Conservation (phyloP, 2,329 filamentous ascomycete species). For the Xylariales sp. region DNA sequence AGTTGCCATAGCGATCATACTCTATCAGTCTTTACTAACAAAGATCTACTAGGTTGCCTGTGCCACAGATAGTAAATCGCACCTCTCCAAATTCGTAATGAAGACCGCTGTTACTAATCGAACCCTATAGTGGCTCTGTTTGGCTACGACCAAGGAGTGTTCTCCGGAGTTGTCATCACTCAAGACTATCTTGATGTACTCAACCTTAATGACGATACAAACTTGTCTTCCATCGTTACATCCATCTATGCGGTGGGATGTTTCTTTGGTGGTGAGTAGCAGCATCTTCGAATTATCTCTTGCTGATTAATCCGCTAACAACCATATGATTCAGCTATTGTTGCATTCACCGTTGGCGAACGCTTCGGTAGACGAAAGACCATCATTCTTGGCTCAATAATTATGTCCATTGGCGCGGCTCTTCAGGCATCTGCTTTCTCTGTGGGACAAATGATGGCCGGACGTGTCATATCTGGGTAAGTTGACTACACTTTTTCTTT, state of each 20-base stretch:
- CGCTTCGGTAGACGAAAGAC: constrained; percentile 26
- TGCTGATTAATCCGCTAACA: too few species aligned
- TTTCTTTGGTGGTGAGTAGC: constrained; percentile 53
- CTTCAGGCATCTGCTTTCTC: constrained; percentile 29
- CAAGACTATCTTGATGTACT: constrained; percentile 42
- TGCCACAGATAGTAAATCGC: neutral
- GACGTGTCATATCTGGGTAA: constrained; percentile 43
- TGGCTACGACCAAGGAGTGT: constrained; percentile 45
- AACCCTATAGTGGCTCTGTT: too few species aligned
- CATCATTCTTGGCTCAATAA: constrained; percentile 24
- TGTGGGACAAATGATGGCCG: constrained; percentile 35
- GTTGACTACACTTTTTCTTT: too few species aligned
- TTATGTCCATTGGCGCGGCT: constrained; percentile 29
- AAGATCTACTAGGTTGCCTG: neutral
- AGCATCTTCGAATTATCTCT: constrained; percentile 23
- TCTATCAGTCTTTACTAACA: neutral
- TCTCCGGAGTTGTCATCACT: constrained; percentile 50
- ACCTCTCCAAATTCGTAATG: neutral
- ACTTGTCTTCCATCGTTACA: constrained; percentile 40
- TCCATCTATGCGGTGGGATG: constrained; percentile 58
- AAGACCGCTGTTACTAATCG: too few species aligned
- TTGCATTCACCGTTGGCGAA: too few species aligned
- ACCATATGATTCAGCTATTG: too few species aligned
- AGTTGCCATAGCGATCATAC: neutral
- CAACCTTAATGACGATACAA: constrained; percentile 25